Evolutionary conservation across 2,329 filamentous ascomycete species (phyloP), one percentile per base, ranked within the genome.

Genomic region (Calcarisporium arbuscula): DNA sequence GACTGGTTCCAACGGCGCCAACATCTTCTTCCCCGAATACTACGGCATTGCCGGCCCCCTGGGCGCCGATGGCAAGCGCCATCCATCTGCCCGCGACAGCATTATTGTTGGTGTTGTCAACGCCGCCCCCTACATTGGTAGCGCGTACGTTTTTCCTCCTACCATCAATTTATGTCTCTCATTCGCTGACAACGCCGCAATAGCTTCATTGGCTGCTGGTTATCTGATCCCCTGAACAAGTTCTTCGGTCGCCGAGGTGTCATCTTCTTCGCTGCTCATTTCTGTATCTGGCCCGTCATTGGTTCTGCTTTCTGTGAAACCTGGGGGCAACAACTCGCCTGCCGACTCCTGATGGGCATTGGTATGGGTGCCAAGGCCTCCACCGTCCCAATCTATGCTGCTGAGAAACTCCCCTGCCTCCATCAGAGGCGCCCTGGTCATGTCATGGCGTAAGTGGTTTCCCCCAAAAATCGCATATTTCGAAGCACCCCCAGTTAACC

Each of bases 241-340:
- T 52, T 46, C 30, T 46, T 63, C 18, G 67, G 67, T 15, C 66
- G 67, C 15, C 59, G 68, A 18, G 64, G 64, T 29, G 38, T 45
- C 14, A 88, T 90, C 44, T 89, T 87, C 58, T 64, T 86, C 39
- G 77, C 84, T 10, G 84, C 82, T 30, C 73, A 82, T 43, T 80
- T 89, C 52, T 83, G 80, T 50, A 64, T 85, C 28, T 61, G 79
- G 42, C 62, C 77, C 2, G 72, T 76, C 2, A 75, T 83, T 35
- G 77, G 74, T n/a, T 72, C 68, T 30, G 80, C 74, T 1, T 77
- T 82, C 38, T 70, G 73, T 16, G 72, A 80, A 39, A 76, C 68
- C 6, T 85, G 81, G 82, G 70, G 67, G 54, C 73, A 82, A 42
- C 69, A 84, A 42, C 72, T 86, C 40, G 65, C 77, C 34, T 77